A percentile compares a stretch with the other conserved stretches of the same genome.
phyloP scores from a whole-genome alignment of 148 eudicot genomes.

The Pouteria glomerata region DNA sequence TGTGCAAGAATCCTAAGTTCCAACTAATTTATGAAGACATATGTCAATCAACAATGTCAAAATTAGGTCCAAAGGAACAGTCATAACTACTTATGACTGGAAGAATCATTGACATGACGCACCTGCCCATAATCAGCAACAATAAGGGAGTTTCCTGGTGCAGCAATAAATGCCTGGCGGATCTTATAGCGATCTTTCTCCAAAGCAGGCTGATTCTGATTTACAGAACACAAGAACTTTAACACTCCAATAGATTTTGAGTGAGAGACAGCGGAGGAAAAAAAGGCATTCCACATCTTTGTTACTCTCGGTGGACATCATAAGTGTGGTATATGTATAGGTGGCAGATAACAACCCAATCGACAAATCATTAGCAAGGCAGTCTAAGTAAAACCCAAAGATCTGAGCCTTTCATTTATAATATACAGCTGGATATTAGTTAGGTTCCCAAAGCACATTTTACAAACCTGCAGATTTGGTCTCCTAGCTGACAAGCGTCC shows the following conservation, averaged over 20 bases:
- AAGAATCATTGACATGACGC: conserved; percentile 4
- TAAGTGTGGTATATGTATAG: neutral
- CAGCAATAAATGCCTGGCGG: conserved; percentile 91
- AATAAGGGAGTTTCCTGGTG: conserved; percentile 83
- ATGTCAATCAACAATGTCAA: conserved; percentile 7
- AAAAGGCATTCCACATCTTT: neutral
- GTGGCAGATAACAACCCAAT: neutral
- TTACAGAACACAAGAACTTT: conserved; percentile 12
- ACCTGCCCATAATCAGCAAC: conserved; percentile 99
- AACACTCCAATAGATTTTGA: neutral
- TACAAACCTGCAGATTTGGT: conserved; percentile 84
- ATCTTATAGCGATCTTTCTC: conserved; percentile 98
- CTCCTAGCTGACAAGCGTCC: conserved; percentile 97
- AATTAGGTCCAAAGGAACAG: neutral
- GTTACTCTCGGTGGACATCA: neutral
- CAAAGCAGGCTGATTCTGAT: conserved; percentile 96
- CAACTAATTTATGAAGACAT: conserved; percentile 40
- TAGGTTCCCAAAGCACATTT: neutral
- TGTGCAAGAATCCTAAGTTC: conserved; percentile 99
- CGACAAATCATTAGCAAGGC: neutral
- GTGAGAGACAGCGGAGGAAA: conserved; percentile 8
- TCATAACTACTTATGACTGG: neutral
- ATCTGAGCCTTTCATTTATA: neutral
- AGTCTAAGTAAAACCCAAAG: neutral
- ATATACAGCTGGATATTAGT: neutral